Base-by-base conservation (phyloP, 495 filamentous ascomycete species). In the Aspergillus ellipticus region DNA sequence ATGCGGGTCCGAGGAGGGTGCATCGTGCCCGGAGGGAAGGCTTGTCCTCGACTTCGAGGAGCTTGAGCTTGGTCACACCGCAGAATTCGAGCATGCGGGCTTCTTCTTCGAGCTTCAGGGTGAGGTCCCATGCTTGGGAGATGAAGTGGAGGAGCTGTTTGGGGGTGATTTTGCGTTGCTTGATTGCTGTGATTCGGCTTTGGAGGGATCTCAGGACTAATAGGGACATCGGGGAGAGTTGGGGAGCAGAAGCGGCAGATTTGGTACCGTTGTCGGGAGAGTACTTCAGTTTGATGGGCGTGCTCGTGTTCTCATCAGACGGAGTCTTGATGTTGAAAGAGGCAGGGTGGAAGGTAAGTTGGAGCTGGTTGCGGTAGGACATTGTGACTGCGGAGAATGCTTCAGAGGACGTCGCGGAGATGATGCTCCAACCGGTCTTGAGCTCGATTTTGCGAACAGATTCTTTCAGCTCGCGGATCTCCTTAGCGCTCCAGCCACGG, bases 401-500 rank as follows among this genome's bases (percentile, higher is more conserved):
- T 7, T 48, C 66, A 2, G 66, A 57, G 6, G 77, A 66, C 7
- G 83, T 75, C 10, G 85, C 85, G 0, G 82, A 83, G 53, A 84
- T 79, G 50, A 93, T 86, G 4, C 74, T 78, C 95, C 95, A 98
- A 53, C 91, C 89, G 58, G 85, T 79, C 28, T 81, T 68, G 41
- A 74, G 72, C 69, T 96, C 91, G 9, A 97, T 74, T 0, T 72
- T 67, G 22, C 85, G 75, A 17, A 90, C 86, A 47, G 82, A 85
- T 37, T 78, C 89, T 78, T 92, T 89, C 7, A 93, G 74, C 21
- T 77, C 77, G 50, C 71, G 76, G 52, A 97, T 86, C 66, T 97
- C 94, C 16, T 76, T 81, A 26, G 85, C 79, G 56, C 85, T 94
- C 89, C 92, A 96, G 19, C 94, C 92, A 16, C 92, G 82, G 67